phyloP scores from a whole-genome alignment of 345 rosid genomes.

The Eucalyptus shirleyi region DNA sequence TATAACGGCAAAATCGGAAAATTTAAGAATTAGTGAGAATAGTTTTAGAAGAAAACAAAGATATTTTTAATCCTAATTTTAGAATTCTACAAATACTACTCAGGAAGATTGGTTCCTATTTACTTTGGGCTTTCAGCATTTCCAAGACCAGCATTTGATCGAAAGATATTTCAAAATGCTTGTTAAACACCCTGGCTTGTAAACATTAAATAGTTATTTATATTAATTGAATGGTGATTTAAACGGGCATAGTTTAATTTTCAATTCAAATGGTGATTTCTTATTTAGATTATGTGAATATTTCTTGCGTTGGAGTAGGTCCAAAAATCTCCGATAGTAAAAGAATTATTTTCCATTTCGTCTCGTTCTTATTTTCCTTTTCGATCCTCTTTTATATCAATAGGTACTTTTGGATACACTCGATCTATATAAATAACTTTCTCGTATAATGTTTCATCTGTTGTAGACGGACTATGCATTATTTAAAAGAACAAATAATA shows the following conservation, averaged over 20 bases:
- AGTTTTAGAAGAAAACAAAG: too few relatives aligned
- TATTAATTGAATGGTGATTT: background rate
- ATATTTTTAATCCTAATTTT: too few relatives aligned
- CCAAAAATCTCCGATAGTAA: background rate
- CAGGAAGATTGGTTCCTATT: too few relatives aligned
- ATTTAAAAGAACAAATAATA: too few relatives aligned
- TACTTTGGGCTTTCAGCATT: accelerated
- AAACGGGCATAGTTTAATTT: background rate
- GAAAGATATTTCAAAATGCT: too few relatives aligned
- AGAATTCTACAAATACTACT: too few relatives aligned
- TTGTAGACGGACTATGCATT: background rate
- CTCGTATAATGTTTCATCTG: background rate
- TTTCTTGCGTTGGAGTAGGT: background rate
- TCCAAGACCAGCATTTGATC: accelerated
- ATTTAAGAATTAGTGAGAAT: too few relatives aligned
- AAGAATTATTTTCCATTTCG: background rate
- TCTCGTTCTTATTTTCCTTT: background rate
- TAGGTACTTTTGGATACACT: background rate
- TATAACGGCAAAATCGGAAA: too few relatives aligned
- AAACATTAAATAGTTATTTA: background rate
- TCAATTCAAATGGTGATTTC: background rate
- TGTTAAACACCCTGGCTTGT: background rate
- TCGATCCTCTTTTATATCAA: background rate
- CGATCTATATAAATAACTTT: background rate
- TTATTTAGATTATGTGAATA: background rate